These are phyloP conservation scores for Canariomyces notabilis DNA, from an alignment of 2,329 filamentous ascomycete genomes.

Conservation along the genomic window DNA sequence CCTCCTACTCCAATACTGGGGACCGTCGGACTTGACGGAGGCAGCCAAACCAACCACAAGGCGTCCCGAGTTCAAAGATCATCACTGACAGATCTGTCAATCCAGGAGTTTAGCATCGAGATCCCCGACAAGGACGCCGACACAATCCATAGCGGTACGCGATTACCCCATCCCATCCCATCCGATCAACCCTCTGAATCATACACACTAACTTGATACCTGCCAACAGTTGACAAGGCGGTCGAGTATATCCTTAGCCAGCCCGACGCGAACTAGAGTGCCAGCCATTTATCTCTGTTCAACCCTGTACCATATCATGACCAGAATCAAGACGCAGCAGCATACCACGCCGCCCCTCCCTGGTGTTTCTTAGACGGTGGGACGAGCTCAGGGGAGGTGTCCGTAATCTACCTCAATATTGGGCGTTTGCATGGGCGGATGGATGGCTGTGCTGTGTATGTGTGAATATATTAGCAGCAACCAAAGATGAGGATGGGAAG, in stretches of 20 bases:
- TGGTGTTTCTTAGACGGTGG: slow-evolving; percentile 8
- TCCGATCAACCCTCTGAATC: neutral
- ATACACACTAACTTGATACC: slow-evolving; percentile 11
- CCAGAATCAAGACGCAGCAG: slow-evolving; percentile 12
- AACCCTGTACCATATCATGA: slow-evolving; percentile 20
- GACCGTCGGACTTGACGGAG: too few species aligned
- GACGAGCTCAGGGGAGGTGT: slow-evolving; percentile 1
- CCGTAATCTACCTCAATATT: slow-evolving; percentile 4
- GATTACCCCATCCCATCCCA: neutral
- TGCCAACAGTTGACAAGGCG: slow-evolving; percentile 73
- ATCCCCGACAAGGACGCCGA: slow-evolving; percentile 97
- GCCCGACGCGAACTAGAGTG: slow-evolving; percentile 73
- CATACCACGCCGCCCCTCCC: slow-evolving; percentile 12
- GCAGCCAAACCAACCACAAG: too few species aligned
- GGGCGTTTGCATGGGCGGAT: neutral
- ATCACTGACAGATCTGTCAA: slow-evolving; percentile 17
- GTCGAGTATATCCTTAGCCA: slow-evolving; percentile 91
- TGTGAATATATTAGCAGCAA: neutral
- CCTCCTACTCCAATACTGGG: too few species aligned
- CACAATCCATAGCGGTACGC: slow-evolving; percentile 85
- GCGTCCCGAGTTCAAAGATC: neutral
- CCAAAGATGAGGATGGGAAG: too few species aligned
- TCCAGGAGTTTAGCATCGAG: slow-evolving; percentile 73
- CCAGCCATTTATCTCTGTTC: neutral
- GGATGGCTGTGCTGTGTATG: neutral